These are phyloP conservation scores for Casuarina cunninghamiana DNA, from an alignment of 306 rosid genomes.

Conservation along the genomic window DNA sequence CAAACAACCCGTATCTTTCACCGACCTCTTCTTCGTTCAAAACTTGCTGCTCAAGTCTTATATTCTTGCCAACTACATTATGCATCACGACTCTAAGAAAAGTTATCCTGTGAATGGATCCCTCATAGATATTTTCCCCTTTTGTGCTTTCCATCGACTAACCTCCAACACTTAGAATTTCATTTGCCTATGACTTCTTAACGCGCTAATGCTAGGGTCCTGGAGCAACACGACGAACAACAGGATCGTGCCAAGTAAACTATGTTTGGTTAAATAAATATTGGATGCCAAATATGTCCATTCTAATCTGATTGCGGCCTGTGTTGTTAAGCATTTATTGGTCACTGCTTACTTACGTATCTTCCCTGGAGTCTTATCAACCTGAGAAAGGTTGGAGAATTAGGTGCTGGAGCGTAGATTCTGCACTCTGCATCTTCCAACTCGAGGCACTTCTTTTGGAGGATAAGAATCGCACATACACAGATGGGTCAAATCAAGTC, in stretches of 20 bases:
- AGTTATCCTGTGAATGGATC: background rate
- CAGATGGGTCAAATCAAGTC: too few species aligned
- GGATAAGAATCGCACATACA: too few species aligned
- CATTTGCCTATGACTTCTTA: background rate
- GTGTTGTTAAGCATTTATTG: background rate
- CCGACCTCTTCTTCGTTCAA: background rate
- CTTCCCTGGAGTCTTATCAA: background rate
- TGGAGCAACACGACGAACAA: background rate
- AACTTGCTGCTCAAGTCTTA: background rate
- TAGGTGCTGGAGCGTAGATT: too few species aligned
- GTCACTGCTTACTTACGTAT: background rate
- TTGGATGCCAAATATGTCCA: background rate
- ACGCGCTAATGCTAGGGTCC: background rate
- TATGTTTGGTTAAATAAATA: background rate
- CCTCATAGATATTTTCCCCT: background rate
- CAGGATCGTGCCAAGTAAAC: background rate
- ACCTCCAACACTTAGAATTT: background rate
- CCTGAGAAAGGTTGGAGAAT: background rate
- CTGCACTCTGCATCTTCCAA: too few species aligned
- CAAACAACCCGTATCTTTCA: background rate
- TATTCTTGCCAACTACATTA: background rate
- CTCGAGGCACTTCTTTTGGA: too few species aligned
- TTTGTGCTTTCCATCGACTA: background rate
- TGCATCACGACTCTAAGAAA: too few species aligned
- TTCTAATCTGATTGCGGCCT: background rate